Base-by-base conservation (phyloP, 2,329 filamentous ascomycete genomes). In the Neofusicoccum kwambonambiense region DNA sequence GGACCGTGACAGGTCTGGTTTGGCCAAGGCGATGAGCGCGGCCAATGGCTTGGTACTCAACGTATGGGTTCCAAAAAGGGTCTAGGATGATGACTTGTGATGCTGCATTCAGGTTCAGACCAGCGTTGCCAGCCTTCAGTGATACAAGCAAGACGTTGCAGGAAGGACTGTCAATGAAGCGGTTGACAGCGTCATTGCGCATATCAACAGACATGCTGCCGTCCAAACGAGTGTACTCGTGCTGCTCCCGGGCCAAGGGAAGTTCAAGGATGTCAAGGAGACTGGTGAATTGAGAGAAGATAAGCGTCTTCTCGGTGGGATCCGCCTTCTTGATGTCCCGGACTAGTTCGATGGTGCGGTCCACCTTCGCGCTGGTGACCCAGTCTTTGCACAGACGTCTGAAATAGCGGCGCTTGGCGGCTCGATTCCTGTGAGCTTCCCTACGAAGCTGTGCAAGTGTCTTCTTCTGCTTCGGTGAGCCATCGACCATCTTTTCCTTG, bases 61-160 rank as follows among this genome's bases (percentile, higher is more conserved):
- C 90, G 73, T 90, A 96, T 0, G 93, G 93, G 68, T 97, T 97
- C 92, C 92, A 97, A 79, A 96, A 96, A 0, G 93, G 93, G 74
- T 97, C 93, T 73, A 96, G 87, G 68, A 97, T 90, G 75, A 97
- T 92, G 69, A 97, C 91, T 68, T 92, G 89, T 1, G 89, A 92
- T 0, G 93, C 93, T 17, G 88, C 87, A 44, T 90, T 91, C 22
- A 97, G 83, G 72, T 97, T 97, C 51, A 97, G 84, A 1, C 93
- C 93, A 0, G 93, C 88, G 70, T 94, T 94, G 39, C 91, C 91
- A 1, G 91, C 91, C 71, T 91, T 92, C 56, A 94, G 81, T 1
- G 90, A 93, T 2, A 93, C 86, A 3, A 95, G 82, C 84, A 95
- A 90, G 73, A 94, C 83, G 67, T 84, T 87, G 72, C 85, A 83